A percentile compares a stretch with the other conserved stretches of the same genome.
These are phyloP conservation scores for Thamnidium elegans DNA, from an alignment of 192 early-diverging fungal genomes.

Conservation along the genomic window DNA sequence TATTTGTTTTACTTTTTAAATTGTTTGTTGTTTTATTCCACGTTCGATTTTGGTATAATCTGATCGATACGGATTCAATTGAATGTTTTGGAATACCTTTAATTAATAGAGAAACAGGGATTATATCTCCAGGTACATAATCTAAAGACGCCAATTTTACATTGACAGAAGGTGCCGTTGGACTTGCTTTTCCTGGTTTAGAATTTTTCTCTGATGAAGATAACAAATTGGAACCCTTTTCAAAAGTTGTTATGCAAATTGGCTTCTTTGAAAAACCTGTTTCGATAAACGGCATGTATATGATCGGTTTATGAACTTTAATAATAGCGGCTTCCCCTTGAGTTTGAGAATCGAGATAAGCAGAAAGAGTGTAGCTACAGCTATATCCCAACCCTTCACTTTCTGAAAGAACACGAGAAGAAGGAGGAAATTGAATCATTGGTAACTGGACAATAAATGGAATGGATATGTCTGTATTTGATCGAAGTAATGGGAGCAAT, in stretches of 20 bases:
- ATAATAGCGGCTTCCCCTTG: not conserved
- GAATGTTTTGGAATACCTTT: not conserved
- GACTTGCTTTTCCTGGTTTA: not conserved
- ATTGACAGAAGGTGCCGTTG: not conserved
- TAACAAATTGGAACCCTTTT: not conserved
- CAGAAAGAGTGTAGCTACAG: not conserved
- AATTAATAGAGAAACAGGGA: not conserved
- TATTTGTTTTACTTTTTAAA: not conserved
- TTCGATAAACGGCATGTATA: slow-evolving; percentile 6
- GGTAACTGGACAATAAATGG: slow-evolving; percentile 6
- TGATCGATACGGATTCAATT: not conserved
- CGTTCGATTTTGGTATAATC: not conserved
- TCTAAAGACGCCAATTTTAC: not conserved
- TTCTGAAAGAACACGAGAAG: not conserved
- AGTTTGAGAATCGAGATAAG: not conserved
- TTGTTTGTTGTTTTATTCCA: not conserved
- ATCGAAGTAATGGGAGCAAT: not conserved
- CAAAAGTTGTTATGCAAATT: not conserved
- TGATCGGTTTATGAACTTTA: not conserved
- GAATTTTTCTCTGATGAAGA: no score
- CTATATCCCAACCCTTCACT: not conserved
- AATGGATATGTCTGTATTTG: not conserved
- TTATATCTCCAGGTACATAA: slow-evolving; percentile 11
- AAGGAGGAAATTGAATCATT: slow-evolving; percentile 5
- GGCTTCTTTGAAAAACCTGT: not conserved